Conservation (phyloP, 495 filamentous ascomycete genomes). For the Cudoniella acicularis region DNA sequence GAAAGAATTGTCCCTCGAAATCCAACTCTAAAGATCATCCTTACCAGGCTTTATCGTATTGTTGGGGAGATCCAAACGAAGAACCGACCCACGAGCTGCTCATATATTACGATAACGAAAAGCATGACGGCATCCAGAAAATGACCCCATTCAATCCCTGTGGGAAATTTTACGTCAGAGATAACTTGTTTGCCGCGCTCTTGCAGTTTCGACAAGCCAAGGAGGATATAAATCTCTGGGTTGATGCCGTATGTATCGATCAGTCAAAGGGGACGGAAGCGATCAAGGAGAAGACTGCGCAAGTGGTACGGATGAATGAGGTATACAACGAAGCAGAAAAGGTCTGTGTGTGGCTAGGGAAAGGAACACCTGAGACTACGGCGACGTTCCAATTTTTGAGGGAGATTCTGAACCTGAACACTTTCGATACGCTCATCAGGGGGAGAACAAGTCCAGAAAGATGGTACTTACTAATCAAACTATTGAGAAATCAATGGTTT, state of each 20-base stretch:
- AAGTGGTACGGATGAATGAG: constrained; percentile 20
- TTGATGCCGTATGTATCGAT: constrained; percentile 25
- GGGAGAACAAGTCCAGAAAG: background rate
- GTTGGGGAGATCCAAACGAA: too few species aligned
- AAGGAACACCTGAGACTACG: background rate
- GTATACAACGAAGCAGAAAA: constrained; percentile 11
- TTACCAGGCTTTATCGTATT: too few species aligned
- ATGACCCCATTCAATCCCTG: too few species aligned
- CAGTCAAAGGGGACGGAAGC: too few species aligned
- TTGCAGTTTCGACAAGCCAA: background rate
- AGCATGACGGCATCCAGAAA: too few species aligned
- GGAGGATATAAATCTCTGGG: constrained; percentile 11
- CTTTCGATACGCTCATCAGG: background rate
- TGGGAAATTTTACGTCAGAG: too few species aligned
- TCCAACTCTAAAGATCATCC: too few species aligned
- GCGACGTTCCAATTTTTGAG: background rate
- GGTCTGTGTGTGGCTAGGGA: constrained; percentile 12
- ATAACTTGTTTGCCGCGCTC: background rate
- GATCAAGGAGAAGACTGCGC: constrained; percentile 21
- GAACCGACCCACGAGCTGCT: too few species aligned
- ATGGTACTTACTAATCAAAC: background rate
- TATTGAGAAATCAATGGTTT: background rate
- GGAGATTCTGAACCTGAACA: background rate
- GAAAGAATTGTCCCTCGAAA: too few species aligned
- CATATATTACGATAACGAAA: too few species aligned